These are phyloP conservation scores for Ambrosiella xylebori DNA, from an alignment of 2,329 filamentous ascomycete genomes.

Conservation along the genomic window DNA sequence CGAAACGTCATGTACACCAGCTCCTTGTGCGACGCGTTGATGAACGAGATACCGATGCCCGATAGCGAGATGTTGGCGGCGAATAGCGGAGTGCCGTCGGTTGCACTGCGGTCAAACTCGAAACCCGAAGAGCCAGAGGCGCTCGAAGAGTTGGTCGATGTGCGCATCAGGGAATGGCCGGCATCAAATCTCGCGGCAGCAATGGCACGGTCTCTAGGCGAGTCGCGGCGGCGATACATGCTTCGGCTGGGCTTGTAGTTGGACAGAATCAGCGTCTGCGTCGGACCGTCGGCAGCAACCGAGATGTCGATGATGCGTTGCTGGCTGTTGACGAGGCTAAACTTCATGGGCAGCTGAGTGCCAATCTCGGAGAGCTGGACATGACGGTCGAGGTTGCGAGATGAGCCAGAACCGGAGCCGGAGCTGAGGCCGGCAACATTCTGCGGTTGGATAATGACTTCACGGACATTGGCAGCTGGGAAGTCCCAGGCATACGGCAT, in stretches of 20 bases:
- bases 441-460: conserved; percentile 66
- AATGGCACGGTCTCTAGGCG: conserved; percentile 3
- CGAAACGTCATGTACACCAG: conserved; percentile 85
- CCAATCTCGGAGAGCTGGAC: conserved; percentile 94
- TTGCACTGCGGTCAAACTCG: conserved; percentile 55
- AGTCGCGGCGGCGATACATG: conserved; percentile 39
- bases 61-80: conserved; percentile 75
- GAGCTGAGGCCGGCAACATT: not conserved
- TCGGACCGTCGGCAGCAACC: conserved; percentile 86
- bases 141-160: conserved; percentile 1
- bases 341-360: conserved; percentile 86
- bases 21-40: conserved; percentile 84
- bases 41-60: conserved; percentile 79
- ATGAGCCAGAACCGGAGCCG: conserved; percentile 19
- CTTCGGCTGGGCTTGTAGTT: conserved; percentile 90
- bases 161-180: not conserved
- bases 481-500: conserved; percentile 99
- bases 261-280: conserved; percentile 81
- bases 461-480: conserved; percentile 89
- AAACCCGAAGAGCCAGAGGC: conserved; percentile 29
- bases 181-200: not conserved
- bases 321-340: conserved; percentile 47
- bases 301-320: conserved; percentile 93
- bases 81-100: conserved; percentile 51
- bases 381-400: conserved; percentile 51